Evolutionary conservation across 2,329 filamentous ascomycete species (phyloP), one percentile per base, ranked within the genome.

Genomic region (Dactylellina haptotyla): DNA sequence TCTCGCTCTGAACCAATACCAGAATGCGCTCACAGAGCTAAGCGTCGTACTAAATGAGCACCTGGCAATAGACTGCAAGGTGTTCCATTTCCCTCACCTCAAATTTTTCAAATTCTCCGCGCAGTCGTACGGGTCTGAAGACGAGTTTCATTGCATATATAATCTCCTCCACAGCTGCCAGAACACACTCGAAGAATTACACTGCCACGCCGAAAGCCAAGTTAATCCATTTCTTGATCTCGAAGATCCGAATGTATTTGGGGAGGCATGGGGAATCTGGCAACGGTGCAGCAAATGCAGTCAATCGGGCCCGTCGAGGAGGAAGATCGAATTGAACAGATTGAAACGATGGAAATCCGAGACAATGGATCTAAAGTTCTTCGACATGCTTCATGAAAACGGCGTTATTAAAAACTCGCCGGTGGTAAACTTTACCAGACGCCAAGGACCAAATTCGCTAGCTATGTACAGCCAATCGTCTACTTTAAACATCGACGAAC

Each of bases 141-240:
- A 39, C 5, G 45, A 57, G 32, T 57, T 45, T 30, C 66, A 71
- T 26, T 62, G 48, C 32, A 26, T 71, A 14, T 71, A 45, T 16
- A 28, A 30, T 5, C 57, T 71, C 16, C 57, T 71, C 12, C 26
- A 48, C 37, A 63, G 43, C 45, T 71, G 66, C 25, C 66, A 51
- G 10, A 53, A 63, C 26, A 63, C 57, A 10, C 43, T 71, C 14
- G 50, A 54, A 26, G 56, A 61, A 14, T 28, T 69, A 1, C 30
- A 45, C 43, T 71, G 48, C 25, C 20, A 20, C 10, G 61, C 56
- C 4, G 46, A 53, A 20, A 34, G 8, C 16, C 26, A 25, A 12
- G 25, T 50, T 16, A 51, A 63, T 32, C 63, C 63, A 9, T 51
- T 58, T 30, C 25, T 48, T 3, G 39, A 57, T 3, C 1, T 16